Evolutionary conservation across 2,329 filamentous ascomycete species (phyloP).

Genomic region (Alternaria conjuncta): DNA sequence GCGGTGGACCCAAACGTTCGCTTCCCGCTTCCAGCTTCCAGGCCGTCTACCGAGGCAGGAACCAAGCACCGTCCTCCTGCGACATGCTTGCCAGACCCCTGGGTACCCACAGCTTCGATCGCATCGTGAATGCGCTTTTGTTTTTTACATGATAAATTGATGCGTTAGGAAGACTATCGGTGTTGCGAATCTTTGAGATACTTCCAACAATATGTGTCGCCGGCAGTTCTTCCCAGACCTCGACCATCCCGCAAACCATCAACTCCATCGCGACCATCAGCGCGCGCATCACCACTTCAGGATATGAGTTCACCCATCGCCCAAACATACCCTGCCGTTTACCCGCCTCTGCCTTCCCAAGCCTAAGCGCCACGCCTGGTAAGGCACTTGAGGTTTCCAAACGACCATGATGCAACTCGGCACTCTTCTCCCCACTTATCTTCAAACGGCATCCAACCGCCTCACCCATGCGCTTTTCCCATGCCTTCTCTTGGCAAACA

Average conservation of each 20-base stretch:
- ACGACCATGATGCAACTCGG: conserved; percentile 30
- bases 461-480: conserved; percentile 6
- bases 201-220: neutral
- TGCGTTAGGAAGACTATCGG: neutral
- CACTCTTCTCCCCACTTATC: conserved; percentile 27
- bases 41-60: neutral
- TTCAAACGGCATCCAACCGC: conserved; percentile 32
- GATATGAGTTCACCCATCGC: neutral
- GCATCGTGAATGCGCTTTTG: neutral
- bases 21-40: neutral
- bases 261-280: neutral
- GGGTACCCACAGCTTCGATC: neutral
- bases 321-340: neutral
- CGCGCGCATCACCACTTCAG: neutral
- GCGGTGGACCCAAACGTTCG: neutral
- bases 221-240: neutral
- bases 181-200: neutral
- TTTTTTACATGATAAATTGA: neutral
- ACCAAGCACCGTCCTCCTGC: neutral
- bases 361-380: conserved; percentile 4
- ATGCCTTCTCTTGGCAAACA: conserved; percentile 12
- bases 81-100: neutral
- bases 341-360: neutral
- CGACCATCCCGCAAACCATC: neutral
- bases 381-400: conserved; percentile 38